phyloP scores from a whole-genome alignment of 495 filamentous ascomycete genomes.

The Podospora pseudopauciseta region DNA sequence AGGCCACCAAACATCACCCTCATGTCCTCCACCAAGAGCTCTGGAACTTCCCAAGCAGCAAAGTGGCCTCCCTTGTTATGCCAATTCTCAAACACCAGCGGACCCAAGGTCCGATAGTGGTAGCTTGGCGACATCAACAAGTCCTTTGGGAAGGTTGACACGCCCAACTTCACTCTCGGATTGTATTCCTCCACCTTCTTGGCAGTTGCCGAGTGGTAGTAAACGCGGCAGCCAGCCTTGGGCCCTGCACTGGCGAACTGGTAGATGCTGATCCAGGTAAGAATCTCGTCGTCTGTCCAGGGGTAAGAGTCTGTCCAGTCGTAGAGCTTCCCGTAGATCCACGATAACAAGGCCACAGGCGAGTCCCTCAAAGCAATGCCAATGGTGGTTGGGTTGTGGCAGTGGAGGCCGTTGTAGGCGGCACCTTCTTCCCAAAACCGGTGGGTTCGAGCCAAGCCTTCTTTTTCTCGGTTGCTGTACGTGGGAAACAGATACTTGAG shows the following conservation, averaged over 20 bases:
- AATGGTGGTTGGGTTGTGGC: slow-evolving; percentile 62
- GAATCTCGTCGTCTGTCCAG: slow-evolving; percentile 65
- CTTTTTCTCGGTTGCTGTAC: slow-evolving; percentile 34
- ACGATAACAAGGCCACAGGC: slow-evolving; percentile 59
- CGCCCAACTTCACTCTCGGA: slow-evolving; percentile 50
- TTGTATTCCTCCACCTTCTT: slow-evolving; percentile 20
- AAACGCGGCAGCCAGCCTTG: slow-evolving; percentile 54
- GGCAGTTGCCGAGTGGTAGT: slow-evolving; percentile 41
- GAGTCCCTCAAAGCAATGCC: slow-evolving; percentile 55
- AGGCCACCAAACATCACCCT: slow-evolving; percentile 48
- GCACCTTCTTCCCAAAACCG: slow-evolving; percentile 53
- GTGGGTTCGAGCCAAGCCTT: slow-evolving; percentile 43
- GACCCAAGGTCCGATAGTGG: slow-evolving; percentile 52
- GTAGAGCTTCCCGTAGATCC: slow-evolving; percentile 69
- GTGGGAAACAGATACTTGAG: slow-evolving; percentile 41
- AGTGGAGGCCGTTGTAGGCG: slow-evolving; percentile 55
- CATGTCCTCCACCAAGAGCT: slow-evolving; percentile 53
- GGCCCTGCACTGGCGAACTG: slow-evolving; percentile 56
- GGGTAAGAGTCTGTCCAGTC: slow-evolving; percentile 63
- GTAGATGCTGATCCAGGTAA: slow-evolving; percentile 65
- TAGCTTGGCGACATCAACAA: slow-evolving; percentile 45
- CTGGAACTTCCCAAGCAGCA: slow-evolving; percentile 56
- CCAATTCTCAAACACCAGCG: slow-evolving; percentile 52
- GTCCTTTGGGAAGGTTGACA: slow-evolving; percentile 53
- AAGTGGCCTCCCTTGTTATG: slow-evolving; percentile 61